Conservation (phyloP, 2,329 filamentous ascomycete species). For the Chaetomium globosum region DNA sequence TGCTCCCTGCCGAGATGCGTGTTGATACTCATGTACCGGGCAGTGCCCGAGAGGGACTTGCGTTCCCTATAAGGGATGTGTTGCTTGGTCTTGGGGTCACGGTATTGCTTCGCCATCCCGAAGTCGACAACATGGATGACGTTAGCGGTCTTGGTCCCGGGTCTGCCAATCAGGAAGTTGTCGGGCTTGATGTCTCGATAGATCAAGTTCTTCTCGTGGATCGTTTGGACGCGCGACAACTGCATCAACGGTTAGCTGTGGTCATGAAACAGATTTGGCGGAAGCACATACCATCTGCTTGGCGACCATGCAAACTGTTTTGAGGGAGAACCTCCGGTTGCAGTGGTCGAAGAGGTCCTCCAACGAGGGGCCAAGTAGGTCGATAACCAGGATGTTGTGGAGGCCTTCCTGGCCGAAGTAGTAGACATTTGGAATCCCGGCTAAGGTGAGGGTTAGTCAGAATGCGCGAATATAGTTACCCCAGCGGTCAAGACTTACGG, state of each 20-base stretch:
- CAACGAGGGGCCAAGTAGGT: constrained; percentile 89
- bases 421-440: constrained; percentile 98
- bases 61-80: constrained; percentile 97
- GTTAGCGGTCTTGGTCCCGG: constrained; percentile 90
- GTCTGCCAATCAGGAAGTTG: constrained; percentile 96
- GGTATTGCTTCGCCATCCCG: constrained; percentile 99
- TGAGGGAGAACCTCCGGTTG: constrained; percentile 90
- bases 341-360: constrained; percentile 98
- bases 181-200: constrained; percentile 99
- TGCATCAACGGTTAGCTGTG: constrained; percentile 44
- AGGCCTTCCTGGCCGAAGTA: constrained; percentile 98
- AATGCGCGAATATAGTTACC: constrained; percentile 9
- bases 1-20: constrained; percentile 96
- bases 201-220: constrained; percentile 99
- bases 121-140: constrained; percentile 99
- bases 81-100: constrained; percentile 98
- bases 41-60: constrained; percentile 94
- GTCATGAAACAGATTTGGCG: constrained; percentile 8
- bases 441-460: constrained; percentile 51
- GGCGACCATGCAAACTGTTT: constrained; percentile 98
- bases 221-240: constrained; percentile 87
- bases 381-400: constrained; percentile 98
- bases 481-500: constrained; percentile 67
- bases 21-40: constrained; percentile 99
- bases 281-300: constrained; percentile 79